Conservation (phyloP, 2,329 filamentous ascomycete genomes). For the Hysterium pulicare region DNA sequence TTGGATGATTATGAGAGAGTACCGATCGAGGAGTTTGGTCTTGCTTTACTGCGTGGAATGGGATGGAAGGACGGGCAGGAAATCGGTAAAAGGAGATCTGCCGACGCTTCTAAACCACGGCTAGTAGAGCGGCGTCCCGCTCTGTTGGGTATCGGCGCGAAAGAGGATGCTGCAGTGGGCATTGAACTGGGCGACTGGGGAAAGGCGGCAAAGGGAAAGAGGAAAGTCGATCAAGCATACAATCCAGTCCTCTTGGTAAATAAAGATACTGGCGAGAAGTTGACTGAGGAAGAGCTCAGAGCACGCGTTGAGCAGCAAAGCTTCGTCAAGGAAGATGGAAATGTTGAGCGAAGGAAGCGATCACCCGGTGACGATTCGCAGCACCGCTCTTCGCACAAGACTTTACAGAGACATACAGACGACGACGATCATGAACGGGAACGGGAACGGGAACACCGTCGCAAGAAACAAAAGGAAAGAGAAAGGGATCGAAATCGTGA, state of each 20-base stretch:
- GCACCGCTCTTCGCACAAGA: conserved; percentile 8
- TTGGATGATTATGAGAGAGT: conserved; percentile 83
- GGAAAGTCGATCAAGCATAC: conserved; percentile 50
- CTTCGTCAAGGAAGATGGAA: conserved; percentile 36
- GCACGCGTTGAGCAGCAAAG: conserved; percentile 49
- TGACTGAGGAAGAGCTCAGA: conserved; percentile 61
- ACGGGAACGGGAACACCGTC: conserved; percentile 7
- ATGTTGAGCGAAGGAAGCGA: conserved; percentile 11
- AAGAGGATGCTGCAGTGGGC: conserved; percentile 62
- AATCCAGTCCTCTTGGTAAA: conserved; percentile 61
- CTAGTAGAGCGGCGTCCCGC: conserved; percentile 70
- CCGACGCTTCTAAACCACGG: conserved; percentile 53
- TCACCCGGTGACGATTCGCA: conserved; percentile 16
- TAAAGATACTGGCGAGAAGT: conserved; percentile 59
- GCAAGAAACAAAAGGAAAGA: conserved; percentile 8
- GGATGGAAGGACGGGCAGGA: conserved; percentile 77
- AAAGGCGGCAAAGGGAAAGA: conserved; percentile 46
- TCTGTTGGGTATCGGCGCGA: conserved; percentile 83
- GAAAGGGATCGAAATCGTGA: conserved; percentile 10
- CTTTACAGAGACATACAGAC: conserved; percentile 5
- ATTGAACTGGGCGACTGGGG: conserved; percentile 76
- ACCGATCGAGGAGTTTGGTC: conserved; percentile 92
- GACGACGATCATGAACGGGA: conserved; percentile 15
- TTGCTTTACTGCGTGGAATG: conserved; percentile 86
- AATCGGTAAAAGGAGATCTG: conserved; percentile 51